A percentile compares a stretch with the other conserved stretches of the same genome.
Evolutionary conservation across 805 yeast genomes (phyloP).

Genomic region (Deakozyma indianensis): DNA sequence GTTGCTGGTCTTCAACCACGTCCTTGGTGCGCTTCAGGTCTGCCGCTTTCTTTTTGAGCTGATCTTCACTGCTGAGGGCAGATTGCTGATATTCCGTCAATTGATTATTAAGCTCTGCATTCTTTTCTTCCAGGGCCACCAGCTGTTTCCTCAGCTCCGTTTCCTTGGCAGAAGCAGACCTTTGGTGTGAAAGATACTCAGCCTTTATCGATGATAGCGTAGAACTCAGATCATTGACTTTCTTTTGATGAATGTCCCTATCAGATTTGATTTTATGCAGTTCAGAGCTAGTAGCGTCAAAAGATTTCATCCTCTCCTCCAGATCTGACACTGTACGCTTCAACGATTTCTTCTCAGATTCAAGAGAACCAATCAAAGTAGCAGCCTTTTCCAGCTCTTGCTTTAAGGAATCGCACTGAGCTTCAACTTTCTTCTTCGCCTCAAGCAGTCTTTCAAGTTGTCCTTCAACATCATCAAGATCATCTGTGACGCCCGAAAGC

Average conservation of each 20-base stretch:
- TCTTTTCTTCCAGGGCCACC: background rate
- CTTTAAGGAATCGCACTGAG: slow-evolving; percentile 19
- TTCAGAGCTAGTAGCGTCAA: slow-evolving; percentile 11
- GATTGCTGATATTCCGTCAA: background rate
- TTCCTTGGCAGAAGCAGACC: slow-evolving; percentile 9
- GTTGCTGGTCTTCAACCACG: background rate
- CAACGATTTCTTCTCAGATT: slow-evolving; percentile 20
- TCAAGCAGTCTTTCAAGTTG: slow-evolving; percentile 20
- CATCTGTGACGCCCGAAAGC: slow-evolving; percentile 17
- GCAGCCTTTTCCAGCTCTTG: slow-evolving; percentile 22
- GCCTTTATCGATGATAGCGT: background rate
- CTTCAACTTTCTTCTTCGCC: slow-evolving; percentile 20
- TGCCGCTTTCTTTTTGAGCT: background rate
- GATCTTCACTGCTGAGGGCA: background rate
- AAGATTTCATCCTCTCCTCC: slow-evolving; percentile 15
- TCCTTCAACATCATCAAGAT: slow-evolving; percentile 18
- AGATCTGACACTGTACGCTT: slow-evolving; percentile 20
- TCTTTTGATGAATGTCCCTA: background rate
- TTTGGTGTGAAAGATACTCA: slow-evolving; percentile 1
- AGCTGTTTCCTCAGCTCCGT: background rate
- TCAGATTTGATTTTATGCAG: slow-evolving; percentile 8
- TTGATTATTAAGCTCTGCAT: background rate
- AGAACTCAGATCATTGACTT: slow-evolving; percentile 6
- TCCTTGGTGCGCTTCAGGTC: background rate
- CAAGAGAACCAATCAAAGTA: slow-evolving; percentile 22